Evolutionary conservation across 2,329 filamentous ascomycete genomes (phyloP).

Genomic region (Penicillium sp.): DNA sequence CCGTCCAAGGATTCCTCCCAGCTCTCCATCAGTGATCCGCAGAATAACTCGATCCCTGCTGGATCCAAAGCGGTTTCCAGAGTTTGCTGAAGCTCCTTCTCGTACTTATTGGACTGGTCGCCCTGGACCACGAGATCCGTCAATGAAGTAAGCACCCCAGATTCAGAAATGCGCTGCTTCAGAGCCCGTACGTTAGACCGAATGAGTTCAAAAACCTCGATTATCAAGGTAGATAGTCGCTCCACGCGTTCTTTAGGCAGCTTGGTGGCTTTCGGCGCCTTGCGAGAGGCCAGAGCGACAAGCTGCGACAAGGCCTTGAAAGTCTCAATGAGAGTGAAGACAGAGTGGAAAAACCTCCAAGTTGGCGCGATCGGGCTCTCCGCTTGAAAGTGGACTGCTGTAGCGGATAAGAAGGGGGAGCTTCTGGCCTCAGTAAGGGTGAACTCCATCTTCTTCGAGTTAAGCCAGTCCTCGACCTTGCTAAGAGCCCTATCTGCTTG

Average conservation of each 20-base stretch:
- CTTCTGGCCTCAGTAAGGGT: slow-evolving; percentile 18
- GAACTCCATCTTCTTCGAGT: slow-evolving; percentile 25
- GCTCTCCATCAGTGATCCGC: slow-evolving; percentile 47
- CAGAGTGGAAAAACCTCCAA: slow-evolving; percentile 43
- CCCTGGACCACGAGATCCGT: slow-evolving; percentile 39
- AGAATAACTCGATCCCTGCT: slow-evolving; percentile 43
- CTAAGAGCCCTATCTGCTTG: slow-evolving; percentile 31
- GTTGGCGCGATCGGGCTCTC: slow-evolving; percentile 33
- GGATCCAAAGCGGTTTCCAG: slow-evolving; percentile 39
- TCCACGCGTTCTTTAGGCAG: slow-evolving; percentile 36
- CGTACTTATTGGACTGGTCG: slow-evolving; percentile 22
- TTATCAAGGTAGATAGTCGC: slow-evolving; percentile 24
- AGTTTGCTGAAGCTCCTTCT: slow-evolving; percentile 28
- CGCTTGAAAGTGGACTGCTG: slow-evolving; percentile 26
- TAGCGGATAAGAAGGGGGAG: slow-evolving; percentile 24
- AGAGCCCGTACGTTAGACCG: slow-evolving; percentile 36
- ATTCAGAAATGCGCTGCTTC: slow-evolving; percentile 38
- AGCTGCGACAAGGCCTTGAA: slow-evolving; percentile 41
- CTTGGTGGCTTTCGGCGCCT: slow-evolving; percentile 31
- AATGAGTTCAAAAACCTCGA: slow-evolving; percentile 34
- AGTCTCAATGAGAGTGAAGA: slow-evolving; percentile 41
- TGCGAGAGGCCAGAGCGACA: slow-evolving; percentile 30
- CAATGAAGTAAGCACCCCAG: slow-evolving; percentile 44
- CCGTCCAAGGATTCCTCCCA: slow-evolving; percentile 48
- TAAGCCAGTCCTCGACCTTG: slow-evolving; percentile 33